These are phyloP conservation scores for Diplodia seriata DNA, from an alignment of 2,329 filamentous ascomycete species.

Conservation along the genomic window DNA sequence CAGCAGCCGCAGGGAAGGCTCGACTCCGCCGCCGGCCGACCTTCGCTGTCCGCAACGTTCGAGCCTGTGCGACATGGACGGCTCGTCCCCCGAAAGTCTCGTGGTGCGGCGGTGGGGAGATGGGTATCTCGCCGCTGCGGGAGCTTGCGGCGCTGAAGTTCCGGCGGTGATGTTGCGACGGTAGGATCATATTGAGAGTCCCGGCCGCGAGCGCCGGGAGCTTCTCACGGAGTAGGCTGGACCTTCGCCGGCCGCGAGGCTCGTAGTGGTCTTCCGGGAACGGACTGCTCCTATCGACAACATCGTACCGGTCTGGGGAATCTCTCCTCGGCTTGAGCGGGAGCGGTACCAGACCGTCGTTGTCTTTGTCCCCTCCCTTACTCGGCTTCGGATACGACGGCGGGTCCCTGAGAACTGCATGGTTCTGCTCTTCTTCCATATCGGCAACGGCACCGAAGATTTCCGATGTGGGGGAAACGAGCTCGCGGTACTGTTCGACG, in stretches of 20 bases:
- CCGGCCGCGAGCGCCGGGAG: conserved; percentile 24
- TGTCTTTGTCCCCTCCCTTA: neutral
- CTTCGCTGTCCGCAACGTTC: neutral
- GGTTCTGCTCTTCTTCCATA: neutral
- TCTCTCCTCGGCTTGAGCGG: conserved; percentile 3
- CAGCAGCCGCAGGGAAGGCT: neutral
- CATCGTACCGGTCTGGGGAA: neutral
- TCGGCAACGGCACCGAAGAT: conserved; percentile 11
- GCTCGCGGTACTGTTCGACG: conserved; percentile 30
- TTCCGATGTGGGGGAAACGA: conserved; percentile 10
- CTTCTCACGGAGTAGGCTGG: conserved; percentile 25
- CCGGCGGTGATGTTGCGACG: conserved; percentile 14
- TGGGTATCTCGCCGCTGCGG: conserved; percentile 25
- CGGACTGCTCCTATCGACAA: conserved; percentile 11
- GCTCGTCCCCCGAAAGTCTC: neutral
- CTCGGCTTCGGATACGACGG: neutral
- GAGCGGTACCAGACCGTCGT: neutral
- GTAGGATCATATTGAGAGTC: conserved; percentile 30
- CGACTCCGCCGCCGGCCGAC: conserved; percentile 5
- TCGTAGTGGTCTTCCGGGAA: conserved; percentile 15
- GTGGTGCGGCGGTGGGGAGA: conserved; percentile 16
- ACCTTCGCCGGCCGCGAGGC: neutral
- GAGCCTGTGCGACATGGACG: neutral
- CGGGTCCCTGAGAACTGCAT: neutral
- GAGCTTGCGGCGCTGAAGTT: conserved; percentile 14